A percentile compares a stretch with the other conserved stretches of the same genome.
Conservation (phyloP, 331 rosid species). For the Pyrus hybrid region DNA sequence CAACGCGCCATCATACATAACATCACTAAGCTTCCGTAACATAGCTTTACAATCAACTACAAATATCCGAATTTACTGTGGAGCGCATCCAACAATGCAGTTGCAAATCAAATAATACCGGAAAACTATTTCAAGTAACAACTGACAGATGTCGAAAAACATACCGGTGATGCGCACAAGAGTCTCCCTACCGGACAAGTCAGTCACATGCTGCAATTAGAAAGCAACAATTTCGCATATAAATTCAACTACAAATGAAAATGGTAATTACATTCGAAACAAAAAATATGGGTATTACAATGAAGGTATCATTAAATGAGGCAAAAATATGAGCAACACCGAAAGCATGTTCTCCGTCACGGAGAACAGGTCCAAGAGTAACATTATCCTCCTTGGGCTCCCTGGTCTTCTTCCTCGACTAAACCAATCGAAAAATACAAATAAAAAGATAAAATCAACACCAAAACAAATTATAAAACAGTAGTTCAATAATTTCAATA, state of each 20-base stretch:
- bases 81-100: background rate
- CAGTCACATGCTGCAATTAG: conserved; percentile 59
- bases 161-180: conserved; percentile 70
- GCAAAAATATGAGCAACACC: conserved; percentile 44
- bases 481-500: background rate
- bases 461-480: no score
- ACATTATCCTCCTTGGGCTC: conserved; percentile 43
- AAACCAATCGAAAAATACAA: background rate
- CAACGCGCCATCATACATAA: background rate
- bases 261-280: background rate
- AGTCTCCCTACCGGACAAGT: conserved; percentile 73
- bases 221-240: background rate
- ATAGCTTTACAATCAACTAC: background rate
- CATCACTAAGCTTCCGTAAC: background rate
- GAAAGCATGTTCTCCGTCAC: conserved; percentile 38
- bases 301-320: conserved; percentile 41
- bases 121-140: background rate
- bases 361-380: conserved; percentile 35
- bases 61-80: background rate
- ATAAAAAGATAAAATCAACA: background rate
- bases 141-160: background rate
- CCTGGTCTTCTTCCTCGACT: conserved; percentile 32
- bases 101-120: background rate
- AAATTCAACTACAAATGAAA: background rate
- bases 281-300: conserved; percentile 7